Base-by-base conservation (phyloP, 305 asterid genomes). In the Fraxinus baroniana region DNA sequence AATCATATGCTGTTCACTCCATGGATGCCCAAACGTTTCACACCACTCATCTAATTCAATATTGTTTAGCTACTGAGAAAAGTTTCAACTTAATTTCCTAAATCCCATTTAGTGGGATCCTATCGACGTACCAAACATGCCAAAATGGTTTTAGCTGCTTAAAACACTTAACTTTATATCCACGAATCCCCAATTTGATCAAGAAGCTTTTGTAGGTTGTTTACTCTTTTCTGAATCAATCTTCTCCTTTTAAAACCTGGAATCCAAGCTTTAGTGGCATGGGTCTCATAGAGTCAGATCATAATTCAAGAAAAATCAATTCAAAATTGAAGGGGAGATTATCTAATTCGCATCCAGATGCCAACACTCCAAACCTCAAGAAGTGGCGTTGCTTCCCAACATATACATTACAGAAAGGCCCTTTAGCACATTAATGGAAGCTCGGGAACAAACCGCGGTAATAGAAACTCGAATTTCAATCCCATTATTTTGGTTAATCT, bases 191-290 rank as follows among this genome's bases (percentile, higher is more conserved):
- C 13, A 10, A 30, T 30, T 17, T 70, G 76, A 70, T 70, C 22
- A 68, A 44, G 79, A 84, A 80, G 79, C 46, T 70, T 78, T 68
- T 62, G 55, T 78, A 60, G 87, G 78, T 81, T 39, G 83, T 74
- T 84, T 83, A 70, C 79, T 79, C 85, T 87, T 89, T 76, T 18
- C 83, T 28, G 90, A 86, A 78, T 81, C 78, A 36, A 91, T 91
- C 89, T 89, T 93, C 82, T 88, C 93, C 91, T 92, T 94, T 7
- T 26, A 26, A 26, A 26, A 26, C 30, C 30, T 26, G 1, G 30
- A 26, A 26, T 26, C 30, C 30, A 26, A 26, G 33, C 33, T 36
- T 36, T 36, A 36, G 9, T 36, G 39, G 39, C 39, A 36, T 35
- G 37, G 37, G 37, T 35, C 1, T 35, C 39, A 5, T 35, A 35